A percentile compares a stretch with the other conserved stretches of the same genome.
These are phyloP conservation scores for Arabidopsis suecica DNA, from an alignment of 345 rosid species.

Conservation along the genomic window DNA sequence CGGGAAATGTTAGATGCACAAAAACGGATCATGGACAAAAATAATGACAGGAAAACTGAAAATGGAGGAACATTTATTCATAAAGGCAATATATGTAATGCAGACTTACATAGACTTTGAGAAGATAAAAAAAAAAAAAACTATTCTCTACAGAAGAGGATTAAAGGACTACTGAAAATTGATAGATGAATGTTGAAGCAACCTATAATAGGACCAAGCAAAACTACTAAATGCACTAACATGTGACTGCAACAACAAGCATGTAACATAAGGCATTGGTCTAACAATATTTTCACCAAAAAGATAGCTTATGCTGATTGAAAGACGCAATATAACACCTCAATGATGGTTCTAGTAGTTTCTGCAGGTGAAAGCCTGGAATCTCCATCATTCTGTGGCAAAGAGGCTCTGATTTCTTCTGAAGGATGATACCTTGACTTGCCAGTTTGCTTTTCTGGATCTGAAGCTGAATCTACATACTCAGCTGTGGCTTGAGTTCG, in stretches of 20 bases:
- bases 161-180: background rate
- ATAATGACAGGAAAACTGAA: background rate
- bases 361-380: conserved; percentile 74
- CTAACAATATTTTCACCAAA: background rate
- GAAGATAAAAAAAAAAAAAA: background rate
- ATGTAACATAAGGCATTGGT: conserved; percentile 16
- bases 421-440: conserved; percentile 71
- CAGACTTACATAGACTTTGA: background rate
- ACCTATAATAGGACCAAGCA: background rate
- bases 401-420: conserved; percentile 71
- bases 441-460: conserved; percentile 62
- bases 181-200: background rate
- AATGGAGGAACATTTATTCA: background rate
- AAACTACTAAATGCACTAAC: background rate
- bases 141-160: background rate
- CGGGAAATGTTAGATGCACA: conserved; percentile 56
- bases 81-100: background rate
- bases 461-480: conserved; percentile 62
- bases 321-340: conserved; percentile 68
- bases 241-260: conserved; percentile 21
- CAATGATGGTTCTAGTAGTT: conserved; percentile 78
- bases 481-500: conserved; percentile 66
- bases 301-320: conserved; percentile 19
- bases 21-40: conserved; percentile 21
- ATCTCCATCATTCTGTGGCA: conserved; percentile 49